A percentile compares a stretch with the other conserved stretches of the same genome.
phyloP scores from a whole-genome alignment of 768 basidiomycete species.

The Suillus fuscotomentosus region DNA sequence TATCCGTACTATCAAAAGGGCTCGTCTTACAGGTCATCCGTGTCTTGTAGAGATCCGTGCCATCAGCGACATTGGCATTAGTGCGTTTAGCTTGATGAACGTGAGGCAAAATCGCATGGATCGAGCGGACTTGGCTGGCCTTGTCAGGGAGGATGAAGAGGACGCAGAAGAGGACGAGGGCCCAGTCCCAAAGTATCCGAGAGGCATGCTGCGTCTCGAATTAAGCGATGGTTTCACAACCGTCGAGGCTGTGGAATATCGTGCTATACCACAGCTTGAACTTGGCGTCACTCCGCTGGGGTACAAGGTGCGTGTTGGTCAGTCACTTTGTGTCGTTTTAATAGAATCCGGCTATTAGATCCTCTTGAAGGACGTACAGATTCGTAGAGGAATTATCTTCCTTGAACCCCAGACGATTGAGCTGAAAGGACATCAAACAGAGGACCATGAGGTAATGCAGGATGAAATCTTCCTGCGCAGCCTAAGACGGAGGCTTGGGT shows the following conservation, averaged over 20 bases:
- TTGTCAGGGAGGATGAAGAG: conserved; percentile 44
- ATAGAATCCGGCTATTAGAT: conserved; percentile 42
- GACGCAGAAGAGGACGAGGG: conserved; percentile 65
- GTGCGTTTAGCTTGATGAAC: conserved; percentile 79
- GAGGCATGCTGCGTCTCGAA: conserved; percentile 74
- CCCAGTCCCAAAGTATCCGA: conserved; percentile 77
- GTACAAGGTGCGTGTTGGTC: conserved; percentile 58
- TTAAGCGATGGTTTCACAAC: conserved; percentile 74
- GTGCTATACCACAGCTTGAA: conserved; percentile 57
- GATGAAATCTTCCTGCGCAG: conserved; percentile 58
- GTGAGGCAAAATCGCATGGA: conserved; percentile 62
- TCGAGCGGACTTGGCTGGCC: conserved; percentile 47
- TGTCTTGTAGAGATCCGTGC: conserved; percentile 73
- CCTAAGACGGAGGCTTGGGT: conserved; percentile 70
- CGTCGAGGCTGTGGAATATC: conserved; percentile 79
- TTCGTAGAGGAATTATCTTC: conserved; percentile 71
- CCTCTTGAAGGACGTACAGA: conserved; percentile 62
- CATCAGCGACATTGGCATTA: conserved; percentile 82
- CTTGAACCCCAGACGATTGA: conserved; percentile 69
- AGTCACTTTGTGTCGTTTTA: neutral
- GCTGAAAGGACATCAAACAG: conserved; percentile 59
- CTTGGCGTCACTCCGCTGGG: conserved; percentile 81
- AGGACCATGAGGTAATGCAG: conserved; percentile 62
- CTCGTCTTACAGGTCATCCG: conserved; percentile 41
- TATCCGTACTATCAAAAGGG: conserved; percentile 35